phyloP scores from a whole-genome alignment of 1,284 basidiomycete species.

The Puccinia brachypodii region DNA sequence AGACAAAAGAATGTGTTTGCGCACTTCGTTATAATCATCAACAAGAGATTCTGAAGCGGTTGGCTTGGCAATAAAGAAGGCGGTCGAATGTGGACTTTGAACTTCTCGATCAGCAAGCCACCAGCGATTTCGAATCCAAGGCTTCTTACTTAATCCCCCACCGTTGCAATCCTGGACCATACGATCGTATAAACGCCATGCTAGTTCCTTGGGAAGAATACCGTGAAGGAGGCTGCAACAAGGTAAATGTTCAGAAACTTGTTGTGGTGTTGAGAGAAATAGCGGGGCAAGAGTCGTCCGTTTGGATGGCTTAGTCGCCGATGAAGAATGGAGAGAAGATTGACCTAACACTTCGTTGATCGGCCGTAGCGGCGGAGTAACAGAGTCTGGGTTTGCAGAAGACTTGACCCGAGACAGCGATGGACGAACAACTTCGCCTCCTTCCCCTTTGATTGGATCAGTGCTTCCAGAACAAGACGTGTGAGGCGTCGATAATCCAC shows the following conservation, averaged over 20 bases:
- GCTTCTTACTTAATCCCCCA: conserved; percentile 16
- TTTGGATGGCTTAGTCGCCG: background rate
- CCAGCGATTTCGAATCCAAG: conserved; percentile 76
- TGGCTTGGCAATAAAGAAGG: conserved; percentile 67
- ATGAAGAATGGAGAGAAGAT: background rate
- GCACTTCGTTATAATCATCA: conserved; percentile 39
- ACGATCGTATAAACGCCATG: conserved; percentile 3
- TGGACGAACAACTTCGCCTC: background rate
- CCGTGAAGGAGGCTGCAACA: conserved; percentile 38
- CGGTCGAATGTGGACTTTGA: conserved; percentile 77
- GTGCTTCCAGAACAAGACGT: background rate
- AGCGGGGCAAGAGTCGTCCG: conserved; percentile 19
- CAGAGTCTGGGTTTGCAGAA: background rate
- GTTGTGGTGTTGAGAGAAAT: conserved; percentile 24
- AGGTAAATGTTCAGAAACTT: conserved; percentile 33
- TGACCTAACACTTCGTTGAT: conserved; percentile 35
- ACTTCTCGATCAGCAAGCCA: conserved; percentile 77
- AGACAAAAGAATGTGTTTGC: background rate
- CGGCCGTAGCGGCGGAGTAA: background rate
- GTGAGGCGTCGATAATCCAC: background rate
- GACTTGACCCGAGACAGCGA: background rate
- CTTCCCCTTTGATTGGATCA: background rate
- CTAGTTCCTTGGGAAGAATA: conserved; percentile 36
- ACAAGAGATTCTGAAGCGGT: conserved; percentile 40
- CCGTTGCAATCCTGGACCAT: conserved; percentile 34